Evolutionary conservation across 768 basidiomycete genomes (phyloP).

Genomic region (Chlorophyllum brunneum): DNA sequence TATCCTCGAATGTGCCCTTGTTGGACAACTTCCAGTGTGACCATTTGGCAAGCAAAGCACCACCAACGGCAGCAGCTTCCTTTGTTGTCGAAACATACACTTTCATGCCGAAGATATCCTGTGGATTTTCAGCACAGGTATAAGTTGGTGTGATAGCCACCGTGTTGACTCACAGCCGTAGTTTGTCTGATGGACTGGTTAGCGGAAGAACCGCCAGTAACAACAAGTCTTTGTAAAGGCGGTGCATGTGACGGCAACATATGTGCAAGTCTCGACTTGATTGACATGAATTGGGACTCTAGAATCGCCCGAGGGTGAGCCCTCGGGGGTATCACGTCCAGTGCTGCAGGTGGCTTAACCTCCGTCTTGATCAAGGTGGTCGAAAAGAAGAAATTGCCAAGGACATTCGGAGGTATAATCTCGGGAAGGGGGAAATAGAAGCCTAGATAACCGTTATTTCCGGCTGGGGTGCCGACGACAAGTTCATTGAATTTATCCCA

Average conservation of each 20-base stretch:
- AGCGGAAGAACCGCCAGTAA: constrained; percentile 76
- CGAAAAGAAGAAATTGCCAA: constrained; percentile 67
- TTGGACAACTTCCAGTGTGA: constrained; percentile 59
- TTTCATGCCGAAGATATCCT: constrained; percentile 74
- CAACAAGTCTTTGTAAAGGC: constrained; percentile 60
- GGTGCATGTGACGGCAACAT: constrained; percentile 60
- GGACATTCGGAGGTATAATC: constrained; percentile 79
- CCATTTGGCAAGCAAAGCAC: constrained; percentile 67
- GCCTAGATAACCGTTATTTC: constrained; percentile 59
- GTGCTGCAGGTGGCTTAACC: constrained; percentile 21
- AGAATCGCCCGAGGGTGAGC: constrained; percentile 74
- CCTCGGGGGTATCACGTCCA: constrained; percentile 36
- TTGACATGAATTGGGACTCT: constrained; percentile 83
- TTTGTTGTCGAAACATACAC: constrained; percentile 65
- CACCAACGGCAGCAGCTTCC: constrained; percentile 71
- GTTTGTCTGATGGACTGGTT: constrained; percentile 72
- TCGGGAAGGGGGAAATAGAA: constrained; percentile 84
- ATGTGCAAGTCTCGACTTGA: constrained; percentile 63
- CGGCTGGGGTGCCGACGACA: constrained; percentile 49
- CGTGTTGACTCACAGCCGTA: constrained; percentile 44
- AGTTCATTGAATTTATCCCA: constrained; percentile 73
- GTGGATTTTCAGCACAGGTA: neutral
- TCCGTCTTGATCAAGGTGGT: constrained; percentile 24
- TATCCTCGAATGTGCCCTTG: constrained; percentile 59
- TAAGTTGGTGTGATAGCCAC: neutral